Percentiles rank a stretch among this genome's conserved stretches.
Evolutionary conservation across 2,329 filamentous ascomycete species (phyloP).

Genomic region (Trichoderma semiorbis): DNA sequence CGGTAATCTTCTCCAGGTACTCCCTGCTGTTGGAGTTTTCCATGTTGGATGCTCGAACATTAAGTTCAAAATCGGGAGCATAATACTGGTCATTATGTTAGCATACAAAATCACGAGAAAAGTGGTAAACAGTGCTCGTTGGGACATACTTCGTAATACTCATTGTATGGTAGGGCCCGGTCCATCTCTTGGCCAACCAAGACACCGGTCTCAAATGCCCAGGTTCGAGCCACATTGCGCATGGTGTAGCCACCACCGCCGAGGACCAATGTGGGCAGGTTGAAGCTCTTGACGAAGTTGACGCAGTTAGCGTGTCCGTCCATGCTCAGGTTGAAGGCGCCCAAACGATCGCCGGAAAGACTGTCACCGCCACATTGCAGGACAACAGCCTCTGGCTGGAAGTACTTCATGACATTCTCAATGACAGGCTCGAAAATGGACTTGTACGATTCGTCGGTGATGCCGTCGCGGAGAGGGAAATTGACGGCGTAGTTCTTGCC

Average conservation of each 20-base stretch:
- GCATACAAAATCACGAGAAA: not conserved
- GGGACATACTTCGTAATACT: conserved; percentile 75
- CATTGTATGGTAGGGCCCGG: conserved; percentile 85
- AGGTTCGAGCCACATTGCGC: conserved; percentile 92
- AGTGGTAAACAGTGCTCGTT: not conserved
- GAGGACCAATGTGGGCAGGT: conserved; percentile 82
- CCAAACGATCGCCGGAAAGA: conserved; percentile 87
- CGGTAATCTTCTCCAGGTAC: conserved; percentile 78
- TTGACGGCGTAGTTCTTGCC: conserved; percentile 91
- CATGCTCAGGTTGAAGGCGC: conserved; percentile 98
- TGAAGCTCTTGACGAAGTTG: conserved; percentile 82
- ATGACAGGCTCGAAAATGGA: conserved; percentile 91
- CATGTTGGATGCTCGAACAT: conserved; percentile 83
- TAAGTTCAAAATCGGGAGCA: conserved; percentile 83
- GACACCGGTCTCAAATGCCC: conserved; percentile 93
- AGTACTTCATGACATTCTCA: conserved; percentile 79
- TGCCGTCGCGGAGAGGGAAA: conserved; percentile 86
- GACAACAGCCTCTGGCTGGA: conserved; percentile 86
- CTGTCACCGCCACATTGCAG: conserved; percentile 95
- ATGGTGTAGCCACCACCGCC: conserved; percentile 97
- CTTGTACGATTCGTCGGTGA: conserved; percentile 85
- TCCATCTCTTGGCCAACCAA: conserved; percentile 80
- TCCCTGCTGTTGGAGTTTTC: conserved; percentile 85
- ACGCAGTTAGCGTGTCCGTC: conserved; percentile 93
- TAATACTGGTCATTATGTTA: conserved; percentile 65